A percentile compares a stretch with the other conserved stretches of the same genome.
Conservation (phyloP, 1,284 basidiomycete species). For the Wallemia mellicola region DNA sequence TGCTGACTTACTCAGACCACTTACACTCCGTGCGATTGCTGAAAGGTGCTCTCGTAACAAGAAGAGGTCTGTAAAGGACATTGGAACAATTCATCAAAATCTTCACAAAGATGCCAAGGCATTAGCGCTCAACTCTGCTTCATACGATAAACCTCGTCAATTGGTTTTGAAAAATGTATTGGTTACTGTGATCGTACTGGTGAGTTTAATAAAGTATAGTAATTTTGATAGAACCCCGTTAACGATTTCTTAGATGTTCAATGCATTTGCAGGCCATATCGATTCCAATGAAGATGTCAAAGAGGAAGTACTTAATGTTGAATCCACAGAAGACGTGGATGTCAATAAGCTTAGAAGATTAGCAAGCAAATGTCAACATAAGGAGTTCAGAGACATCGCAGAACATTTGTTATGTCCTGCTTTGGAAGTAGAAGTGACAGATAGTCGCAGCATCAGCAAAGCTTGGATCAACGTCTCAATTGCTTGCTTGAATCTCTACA, state of each 20-base stretch:
- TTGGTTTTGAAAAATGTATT: neutral
- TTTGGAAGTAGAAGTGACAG: neutral
- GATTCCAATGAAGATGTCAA: neutral
- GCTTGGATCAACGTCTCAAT: conserved; percentile 36
- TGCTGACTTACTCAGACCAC: neutral
- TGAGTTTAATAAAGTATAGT: neutral
- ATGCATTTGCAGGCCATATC: neutral
- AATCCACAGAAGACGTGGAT: neutral
- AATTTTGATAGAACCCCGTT: neutral
- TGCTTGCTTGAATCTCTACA: conserved; percentile 34
- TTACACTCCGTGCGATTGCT: neutral
- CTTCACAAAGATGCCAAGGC: neutral
- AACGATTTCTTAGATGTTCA: neutral
- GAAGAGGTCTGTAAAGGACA: neutral
- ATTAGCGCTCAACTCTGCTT: neutral
- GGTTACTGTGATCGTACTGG: neutral
- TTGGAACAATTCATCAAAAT: neutral
- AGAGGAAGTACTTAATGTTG: neutral
- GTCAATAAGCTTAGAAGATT: neutral
- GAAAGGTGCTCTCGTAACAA: neutral
- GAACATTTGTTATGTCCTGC: neutral
- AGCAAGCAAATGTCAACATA: neutral
- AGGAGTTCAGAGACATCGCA: neutral
- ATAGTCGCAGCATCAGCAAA: conserved; percentile 3
- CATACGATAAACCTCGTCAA: neutral